Conservation (phyloP, 441 rosid species). For the Eruca vesicaria region DNA sequence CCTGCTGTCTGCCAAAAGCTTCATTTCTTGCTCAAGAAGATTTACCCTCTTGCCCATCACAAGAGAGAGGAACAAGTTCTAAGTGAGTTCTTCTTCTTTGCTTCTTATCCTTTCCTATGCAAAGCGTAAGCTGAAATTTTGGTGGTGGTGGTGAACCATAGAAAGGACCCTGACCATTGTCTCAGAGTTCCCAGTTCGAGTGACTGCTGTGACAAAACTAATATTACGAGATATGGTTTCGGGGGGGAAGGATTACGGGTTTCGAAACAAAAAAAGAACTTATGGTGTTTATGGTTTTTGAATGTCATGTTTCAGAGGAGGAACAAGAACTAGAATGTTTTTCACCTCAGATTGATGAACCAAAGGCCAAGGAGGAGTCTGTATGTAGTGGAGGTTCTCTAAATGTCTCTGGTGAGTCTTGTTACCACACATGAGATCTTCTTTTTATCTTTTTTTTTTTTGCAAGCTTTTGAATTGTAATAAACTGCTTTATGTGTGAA, state of each 20-base stretch:
- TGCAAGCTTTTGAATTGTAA: background rate
- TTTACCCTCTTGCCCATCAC: constrained; percentile 58
- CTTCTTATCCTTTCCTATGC: background rate
- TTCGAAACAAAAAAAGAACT: too few species aligned
- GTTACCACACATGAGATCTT: background rate
- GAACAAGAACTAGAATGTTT: constrained; percentile 40
- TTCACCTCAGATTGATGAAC: constrained; percentile 60
- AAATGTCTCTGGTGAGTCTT: constrained; percentile 17
- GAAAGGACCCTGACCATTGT: too few species aligned
- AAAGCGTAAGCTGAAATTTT: too few species aligned
- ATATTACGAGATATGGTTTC: too few species aligned
- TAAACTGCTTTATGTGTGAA: background rate
- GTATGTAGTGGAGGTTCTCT: constrained; percentile 16
- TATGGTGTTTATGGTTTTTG: background rate
- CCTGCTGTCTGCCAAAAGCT: constrained; percentile 62
- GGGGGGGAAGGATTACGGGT: too few species aligned
- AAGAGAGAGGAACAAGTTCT: constrained; percentile 52
- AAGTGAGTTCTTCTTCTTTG: constrained; percentile 39
- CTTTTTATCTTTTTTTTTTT: background rate
- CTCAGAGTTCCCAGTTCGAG: too few species aligned
- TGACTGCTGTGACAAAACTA: too few species aligned
- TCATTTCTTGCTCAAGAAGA: constrained; percentile 62
- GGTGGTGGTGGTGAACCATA: too few species aligned
- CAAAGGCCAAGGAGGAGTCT: constrained; percentile 26
- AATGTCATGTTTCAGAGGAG: constrained; percentile 48